Conservation (phyloP, 176 grass and related monocot genomes). For the Eleusine coracana region DNA sequence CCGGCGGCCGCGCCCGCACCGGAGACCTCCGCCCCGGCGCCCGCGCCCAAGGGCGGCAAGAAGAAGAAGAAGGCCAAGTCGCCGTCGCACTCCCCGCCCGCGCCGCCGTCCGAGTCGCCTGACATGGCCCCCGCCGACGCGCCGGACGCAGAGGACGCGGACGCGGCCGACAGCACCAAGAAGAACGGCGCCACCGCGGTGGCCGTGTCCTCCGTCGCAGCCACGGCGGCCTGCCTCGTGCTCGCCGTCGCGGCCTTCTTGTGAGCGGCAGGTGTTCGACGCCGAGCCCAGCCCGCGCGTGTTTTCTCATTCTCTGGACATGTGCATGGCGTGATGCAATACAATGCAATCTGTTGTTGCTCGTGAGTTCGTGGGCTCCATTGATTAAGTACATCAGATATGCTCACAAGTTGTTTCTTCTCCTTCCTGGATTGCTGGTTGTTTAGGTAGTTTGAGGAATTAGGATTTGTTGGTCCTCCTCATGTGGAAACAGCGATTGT, state of each 20-base stretch:
- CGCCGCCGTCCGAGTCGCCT: constrained; percentile 61
- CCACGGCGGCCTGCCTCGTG: constrained; percentile 27
- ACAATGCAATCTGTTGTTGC: constrained; percentile 39
- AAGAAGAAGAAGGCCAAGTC: constrained; percentile 53
- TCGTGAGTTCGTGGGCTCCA: constrained; percentile 40
- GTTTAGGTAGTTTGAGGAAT: background rate
- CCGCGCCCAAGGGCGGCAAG: constrained; percentile 43
- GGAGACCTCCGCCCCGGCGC: constrained; percentile 30
- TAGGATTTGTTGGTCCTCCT: constrained; percentile 33
- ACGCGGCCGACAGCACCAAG: constrained; percentile 31
- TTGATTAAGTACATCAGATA: constrained; percentile 17
- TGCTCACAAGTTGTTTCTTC: constrained; percentile 19
- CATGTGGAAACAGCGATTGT: constrained; percentile 39
- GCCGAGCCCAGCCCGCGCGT: constrained; percentile 14
- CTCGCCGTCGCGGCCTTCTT: constrained; percentile 35
- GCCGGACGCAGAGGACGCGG: constrained; percentile 45
- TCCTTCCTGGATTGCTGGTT: constrained; percentile 6
- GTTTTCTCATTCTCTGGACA: background rate
- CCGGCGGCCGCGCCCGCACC: constrained; percentile 45
- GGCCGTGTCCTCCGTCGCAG: background rate
- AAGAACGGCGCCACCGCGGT: constrained; percentile 28
- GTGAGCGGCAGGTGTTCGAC: constrained; percentile 46
- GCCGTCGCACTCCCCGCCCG: constrained; percentile 61
- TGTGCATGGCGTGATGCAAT: constrained; percentile 38
- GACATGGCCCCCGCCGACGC: constrained; percentile 59